Evolutionary conservation across 441 rosid species (phyloP).

Genomic region (Brassica balearica): DNA sequence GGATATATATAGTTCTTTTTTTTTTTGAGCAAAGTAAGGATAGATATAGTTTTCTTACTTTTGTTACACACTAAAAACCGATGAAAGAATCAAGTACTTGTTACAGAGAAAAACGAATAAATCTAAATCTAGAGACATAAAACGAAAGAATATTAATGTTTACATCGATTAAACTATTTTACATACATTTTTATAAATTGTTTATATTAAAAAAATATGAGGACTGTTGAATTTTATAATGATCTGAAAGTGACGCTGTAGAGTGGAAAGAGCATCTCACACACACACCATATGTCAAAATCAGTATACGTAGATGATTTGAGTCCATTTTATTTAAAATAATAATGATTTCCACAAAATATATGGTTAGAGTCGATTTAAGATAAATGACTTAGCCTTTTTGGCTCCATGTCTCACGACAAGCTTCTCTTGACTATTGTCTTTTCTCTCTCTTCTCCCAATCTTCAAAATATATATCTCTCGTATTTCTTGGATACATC

Average conservation of each 20-base stretch:
- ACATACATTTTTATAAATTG: background rate
- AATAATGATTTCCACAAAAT: slow-evolving; percentile 6
- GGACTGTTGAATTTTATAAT: slow-evolving; percentile 32
- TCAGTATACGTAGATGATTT: slow-evolving; percentile 31
- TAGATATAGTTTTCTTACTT: background rate
- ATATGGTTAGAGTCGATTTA: slow-evolving; percentile 25
- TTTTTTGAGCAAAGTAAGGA: no score
- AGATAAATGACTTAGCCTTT: slow-evolving; percentile 30
- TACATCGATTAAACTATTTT: slow-evolving; percentile 3
- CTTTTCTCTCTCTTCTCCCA: slow-evolving; percentile 13
- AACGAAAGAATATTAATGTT: slow-evolving; percentile 15
- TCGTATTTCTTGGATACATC: slow-evolving; percentile 26
- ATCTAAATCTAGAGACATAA: slow-evolving; percentile 27
- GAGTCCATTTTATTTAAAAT: background rate
- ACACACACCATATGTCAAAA: slow-evolving; percentile 26
- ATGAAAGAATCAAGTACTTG: background rate
- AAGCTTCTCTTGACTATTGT: slow-evolving; percentile 30
- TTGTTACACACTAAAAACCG: background rate
- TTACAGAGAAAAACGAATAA: background rate
- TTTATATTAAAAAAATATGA: slow-evolving; percentile 10
- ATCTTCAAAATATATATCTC: background rate
- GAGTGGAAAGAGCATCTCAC: slow-evolving; percentile 29
- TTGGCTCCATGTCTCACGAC: slow-evolving; percentile 39
- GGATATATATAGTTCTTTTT: no score
- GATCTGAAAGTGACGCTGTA: slow-evolving; percentile 20